Percentiles rank a stretch among this genome's conserved stretches.
phyloP scores from a whole-genome alignment of 2,329 filamentous ascomycete genomes.

The Penicillium sp. region DNA sequence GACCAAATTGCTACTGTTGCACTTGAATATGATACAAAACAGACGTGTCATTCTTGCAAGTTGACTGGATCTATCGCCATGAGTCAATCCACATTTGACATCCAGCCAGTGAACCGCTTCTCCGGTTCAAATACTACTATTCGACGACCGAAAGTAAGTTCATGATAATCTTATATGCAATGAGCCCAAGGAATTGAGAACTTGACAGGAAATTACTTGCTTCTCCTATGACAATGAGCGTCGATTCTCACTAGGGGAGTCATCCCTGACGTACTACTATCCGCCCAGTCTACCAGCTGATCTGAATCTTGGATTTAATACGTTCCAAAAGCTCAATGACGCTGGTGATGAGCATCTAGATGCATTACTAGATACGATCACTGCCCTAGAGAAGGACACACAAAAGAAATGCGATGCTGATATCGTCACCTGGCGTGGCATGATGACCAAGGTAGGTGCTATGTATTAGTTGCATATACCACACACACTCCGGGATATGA shows the following conservation, averaged over 20 bases:
- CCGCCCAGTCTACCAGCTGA: conserved; percentile 70
- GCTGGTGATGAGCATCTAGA: conserved; percentile 83
- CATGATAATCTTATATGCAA: neutral
- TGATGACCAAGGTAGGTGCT: conserved; percentile 86
- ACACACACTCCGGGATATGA: neutral
- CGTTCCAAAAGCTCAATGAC: conserved; percentile 81
- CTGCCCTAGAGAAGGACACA: conserved; percentile 68
- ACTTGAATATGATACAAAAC: neutral
- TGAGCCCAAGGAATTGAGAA: conserved; percentile 5
- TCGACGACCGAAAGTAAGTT: conserved; percentile 68
- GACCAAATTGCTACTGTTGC: neutral
- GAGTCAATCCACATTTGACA: conserved; percentile 54
- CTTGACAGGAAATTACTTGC: conserved; percentile 77
- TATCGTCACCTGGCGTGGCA: conserved; percentile 90
- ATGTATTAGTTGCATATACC: neutral
- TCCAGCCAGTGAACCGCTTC: conserved; percentile 71
- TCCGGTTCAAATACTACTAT: conserved; percentile 67
- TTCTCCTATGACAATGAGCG: conserved; percentile 93
- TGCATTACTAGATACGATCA: conserved; percentile 74
- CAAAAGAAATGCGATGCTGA: conserved; percentile 71
- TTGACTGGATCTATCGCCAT: conserved; percentile 19
- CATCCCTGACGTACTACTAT: conserved; percentile 86
- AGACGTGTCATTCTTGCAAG: neutral
- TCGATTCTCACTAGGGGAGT: conserved; percentile 71
- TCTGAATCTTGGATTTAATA: conserved; percentile 77